A percentile compares a stretch with the other conserved stretches of the same genome.
phyloP scores from a whole-genome alignment of 129 eudicot species.

The Helichrysum umbraculigerum region DNA sequence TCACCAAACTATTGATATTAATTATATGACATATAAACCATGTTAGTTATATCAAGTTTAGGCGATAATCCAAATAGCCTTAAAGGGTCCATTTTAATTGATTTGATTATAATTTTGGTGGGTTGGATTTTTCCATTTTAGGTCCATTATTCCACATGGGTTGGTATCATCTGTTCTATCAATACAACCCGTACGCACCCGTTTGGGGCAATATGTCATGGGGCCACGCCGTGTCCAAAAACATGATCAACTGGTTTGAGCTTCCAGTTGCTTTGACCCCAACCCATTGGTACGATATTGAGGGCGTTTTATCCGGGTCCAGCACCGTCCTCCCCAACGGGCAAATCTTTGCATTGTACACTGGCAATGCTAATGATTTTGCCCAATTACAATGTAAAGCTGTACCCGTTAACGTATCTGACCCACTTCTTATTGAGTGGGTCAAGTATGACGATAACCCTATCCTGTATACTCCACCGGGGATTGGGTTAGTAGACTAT shows the following conservation, averaged over 20 bases:
- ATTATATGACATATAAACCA: too few species aligned
- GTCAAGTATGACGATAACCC: slow-evolving; percentile 74
- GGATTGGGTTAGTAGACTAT: slow-evolving; percentile 59
- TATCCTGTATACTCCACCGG: slow-evolving; percentile 73
- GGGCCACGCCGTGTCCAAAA: slow-evolving; percentile 88
- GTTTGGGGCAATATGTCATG: slow-evolving; percentile 93
- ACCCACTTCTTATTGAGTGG: slow-evolving; percentile 90
- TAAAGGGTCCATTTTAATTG: neutral
- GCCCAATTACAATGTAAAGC: slow-evolving; percentile 78
- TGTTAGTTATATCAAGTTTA: too few species aligned
- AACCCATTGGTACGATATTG: slow-evolving; percentile 70
- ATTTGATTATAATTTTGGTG: neutral
- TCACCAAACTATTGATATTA: too few species aligned
- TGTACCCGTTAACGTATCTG: slow-evolving; percentile 70
- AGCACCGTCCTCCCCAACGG: slow-evolving; percentile 82
- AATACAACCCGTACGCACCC: slow-evolving; percentile 74
- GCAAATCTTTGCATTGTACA: slow-evolving; percentile 64
- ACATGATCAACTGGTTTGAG: slow-evolving; percentile 71
- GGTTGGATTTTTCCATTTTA: slow-evolving; percentile 25
- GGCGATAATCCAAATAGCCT: too few species aligned
- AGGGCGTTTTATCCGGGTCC: slow-evolving; percentile 87
- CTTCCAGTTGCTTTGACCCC: slow-evolving; percentile 72
- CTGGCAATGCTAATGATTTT: slow-evolving; percentile 54
- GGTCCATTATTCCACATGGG: slow-evolving; percentile 88
- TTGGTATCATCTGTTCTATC: slow-evolving; percentile 89